Evolutionary conservation across 2,329 filamentous ascomycete species (phyloP), one percentile per base, ranked within the genome.

Genomic region (Fusarium pilosicola): DNA sequence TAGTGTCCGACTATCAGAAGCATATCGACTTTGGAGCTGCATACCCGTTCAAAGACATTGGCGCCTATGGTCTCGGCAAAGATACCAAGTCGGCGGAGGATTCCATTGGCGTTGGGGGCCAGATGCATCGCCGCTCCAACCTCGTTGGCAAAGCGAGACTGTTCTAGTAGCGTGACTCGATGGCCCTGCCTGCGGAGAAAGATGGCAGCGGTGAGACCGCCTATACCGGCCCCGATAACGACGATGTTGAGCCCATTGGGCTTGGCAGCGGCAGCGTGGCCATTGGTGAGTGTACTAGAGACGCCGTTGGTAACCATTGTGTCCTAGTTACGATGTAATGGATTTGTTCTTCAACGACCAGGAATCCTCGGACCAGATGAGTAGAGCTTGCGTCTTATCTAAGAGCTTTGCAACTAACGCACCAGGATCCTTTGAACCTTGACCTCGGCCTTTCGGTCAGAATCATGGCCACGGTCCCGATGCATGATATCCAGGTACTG

Each of bases 41-140:
- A 41, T 28, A 60, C 57, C 18, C 57, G 36, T n/a, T 60, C 57
- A 24, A 60, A 60, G 6, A n/a, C 22, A 81, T 83, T 61, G 82
- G 80, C 84, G 13, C 83, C 83, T 41, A 84, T 80, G 2, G 73
- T 65, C 74, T 85, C 83, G 17, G 82, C 81, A 6, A 76, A 74
- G 32, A 86, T 78, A 22, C 83, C 84, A 71, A 81, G 81, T 57
- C 80, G 78, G 5, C 82, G 80, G 15, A 92, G 82, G 5, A 92
- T 78, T 1, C 88, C 88, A 78, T 91, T 90, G 12, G 85, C 82
- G 76, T 92, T 93, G 3, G 91, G 89, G 0, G 88, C 86, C 9
- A 92, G 76, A 74, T 92, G 89, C 26, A 92, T 85, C 0, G 89
- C 90, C 7, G 90, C 89, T 1, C 90, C 90, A 1, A 85, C 80